A percentile compares a stretch with the other conserved stretches of the same genome.
These are phyloP conservation scores for Bauhinia variegata DNA, from an alignment of 306 rosid species.

Conservation along the genomic window DNA sequence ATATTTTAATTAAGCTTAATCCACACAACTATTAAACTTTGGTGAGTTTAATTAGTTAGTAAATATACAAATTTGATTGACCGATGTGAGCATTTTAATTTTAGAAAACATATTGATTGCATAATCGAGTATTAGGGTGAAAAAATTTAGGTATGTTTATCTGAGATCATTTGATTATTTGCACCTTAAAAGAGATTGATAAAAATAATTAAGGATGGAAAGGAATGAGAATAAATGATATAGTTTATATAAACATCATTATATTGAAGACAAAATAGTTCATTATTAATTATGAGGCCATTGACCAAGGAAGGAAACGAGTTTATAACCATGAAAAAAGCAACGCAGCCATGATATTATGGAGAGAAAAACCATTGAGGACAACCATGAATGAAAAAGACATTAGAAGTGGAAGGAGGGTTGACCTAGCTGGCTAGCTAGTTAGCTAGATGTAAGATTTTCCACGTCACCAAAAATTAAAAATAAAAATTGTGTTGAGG, in stretches of 20 bases:
- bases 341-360: slow-evolving; percentile 7
- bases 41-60: background rate
- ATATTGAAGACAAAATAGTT: background rate
- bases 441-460: slow-evolving; percentile 22
- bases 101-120: background rate
- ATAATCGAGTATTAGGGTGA: too few species aligned
- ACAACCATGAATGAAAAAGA: slow-evolving; percentile 38
- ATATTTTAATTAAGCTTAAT: too few species aligned
- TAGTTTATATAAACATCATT: background rate
- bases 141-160: background rate
- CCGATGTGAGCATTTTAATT: background rate
- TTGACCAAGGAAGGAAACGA: slow-evolving; percentile 22
- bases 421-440: slow-evolving; percentile 45
- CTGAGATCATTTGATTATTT: background rate
- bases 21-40: slow-evolving; percentile 1
- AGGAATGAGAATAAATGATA: too few species aligned
- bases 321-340: slow-evolving; percentile 15
- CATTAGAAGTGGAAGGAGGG: slow-evolving; percentile 46
- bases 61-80: background rate
- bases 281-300: slow-evolving; percentile 25
- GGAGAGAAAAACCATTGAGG: slow-evolving; percentile 2
- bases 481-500: slow-evolving; percentile 6
- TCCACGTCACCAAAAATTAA: background rate
- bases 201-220: background rate
- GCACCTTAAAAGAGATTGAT: background rate